Evolutionary conservation across 2,329 filamentous ascomycete species (phyloP).

Genomic region (Apiospora hydei): DNA sequence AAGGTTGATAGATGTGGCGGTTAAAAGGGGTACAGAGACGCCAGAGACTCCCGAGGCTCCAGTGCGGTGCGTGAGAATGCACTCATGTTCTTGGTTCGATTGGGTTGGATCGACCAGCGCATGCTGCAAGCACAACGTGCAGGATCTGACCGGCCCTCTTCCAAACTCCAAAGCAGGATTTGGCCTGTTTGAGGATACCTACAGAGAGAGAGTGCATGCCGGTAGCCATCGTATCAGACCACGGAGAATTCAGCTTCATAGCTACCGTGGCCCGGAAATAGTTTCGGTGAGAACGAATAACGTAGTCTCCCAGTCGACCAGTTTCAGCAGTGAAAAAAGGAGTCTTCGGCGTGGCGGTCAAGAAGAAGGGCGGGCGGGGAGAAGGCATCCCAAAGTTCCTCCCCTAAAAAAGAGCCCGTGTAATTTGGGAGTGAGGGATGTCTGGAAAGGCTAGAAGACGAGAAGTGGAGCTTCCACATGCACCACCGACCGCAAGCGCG

Average conservation of each 20-base stretch:
- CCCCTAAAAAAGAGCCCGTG: not conserved
- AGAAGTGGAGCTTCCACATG: constrained; percentile 6
- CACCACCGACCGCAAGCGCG: not conserved
- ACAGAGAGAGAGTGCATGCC: not conserved
- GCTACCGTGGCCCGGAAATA: not conserved
- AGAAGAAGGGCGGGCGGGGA: constrained; percentile 10
- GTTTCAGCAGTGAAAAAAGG: not conserved
- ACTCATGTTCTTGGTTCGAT: not conserved
- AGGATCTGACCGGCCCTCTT: not conserved
- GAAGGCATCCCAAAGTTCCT: not conserved
- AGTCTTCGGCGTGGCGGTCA: constrained; percentile 5
- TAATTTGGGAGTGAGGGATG: not conserved
- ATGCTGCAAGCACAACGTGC: not conserved
- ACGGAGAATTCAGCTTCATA: not conserved
- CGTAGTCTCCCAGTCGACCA: not conserved
- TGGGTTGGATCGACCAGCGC: constrained; percentile 8
- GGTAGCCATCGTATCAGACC: constrained; percentile 6
- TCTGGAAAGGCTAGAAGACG: constrained; percentile 14
- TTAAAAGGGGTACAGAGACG: constrained; percentile 3
- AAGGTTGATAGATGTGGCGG: not conserved
- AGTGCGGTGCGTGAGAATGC: not conserved
- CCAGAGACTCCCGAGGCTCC: not conserved
- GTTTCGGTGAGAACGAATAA: constrained; percentile 12
- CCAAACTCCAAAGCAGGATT: not conserved
- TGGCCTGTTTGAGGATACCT: not conserved